These are phyloP conservation scores for Didymosphaeria variabile DNA, from an alignment of 2,329 filamentous ascomycete species.

Conservation along the genomic window DNA sequence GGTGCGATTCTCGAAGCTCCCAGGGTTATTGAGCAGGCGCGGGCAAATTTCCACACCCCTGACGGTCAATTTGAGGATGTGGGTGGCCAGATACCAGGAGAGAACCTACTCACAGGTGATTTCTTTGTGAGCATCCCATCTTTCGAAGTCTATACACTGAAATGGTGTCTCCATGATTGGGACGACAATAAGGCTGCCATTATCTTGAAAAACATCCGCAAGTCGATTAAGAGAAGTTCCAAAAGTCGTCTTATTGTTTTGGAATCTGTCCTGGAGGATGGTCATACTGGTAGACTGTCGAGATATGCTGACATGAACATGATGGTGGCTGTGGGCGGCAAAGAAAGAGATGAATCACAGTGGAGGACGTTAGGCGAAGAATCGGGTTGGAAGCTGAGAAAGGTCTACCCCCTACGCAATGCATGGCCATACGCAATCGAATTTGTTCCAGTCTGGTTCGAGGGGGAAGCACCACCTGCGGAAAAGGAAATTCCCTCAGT, in stretches of 20 bases:
- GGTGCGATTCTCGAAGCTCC: slow-evolving; percentile 50
- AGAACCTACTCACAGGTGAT: slow-evolving; percentile 46
- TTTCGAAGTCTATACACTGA: slow-evolving; percentile 47
- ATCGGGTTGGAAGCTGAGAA: too few relatives aligned
- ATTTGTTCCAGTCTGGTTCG: neutral
- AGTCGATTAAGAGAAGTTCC: slow-evolving; percentile 38
- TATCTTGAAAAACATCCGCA: slow-evolving; percentile 45
- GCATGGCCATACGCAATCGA: slow-evolving; percentile 23
- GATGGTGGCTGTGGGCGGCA: slow-evolving; percentile 48
- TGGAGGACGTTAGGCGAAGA: too few relatives aligned
- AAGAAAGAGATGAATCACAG: slow-evolving; percentile 43
- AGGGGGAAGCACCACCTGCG: too few relatives aligned
- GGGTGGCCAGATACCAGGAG: slow-evolving; percentile 32
- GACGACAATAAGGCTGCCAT: slow-evolving; percentile 40
- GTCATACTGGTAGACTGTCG: slow-evolving; percentile 40
- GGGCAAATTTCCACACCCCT: slow-evolving; percentile 31
- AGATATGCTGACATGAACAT: slow-evolving; percentile 55
- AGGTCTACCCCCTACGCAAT: slow-evolving; percentile 28
- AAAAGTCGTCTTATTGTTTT: slow-evolving; percentile 51
- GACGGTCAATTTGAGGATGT: slow-evolving; percentile 49
- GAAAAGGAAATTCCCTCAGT: too few relatives aligned
- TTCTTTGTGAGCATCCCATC: slow-evolving; percentile 49
- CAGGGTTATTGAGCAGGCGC: slow-evolving; percentile 45
- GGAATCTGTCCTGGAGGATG: slow-evolving; percentile 49
- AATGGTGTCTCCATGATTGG: slow-evolving; percentile 58